Percentiles rank a stretch among this genome's conserved stretches.
Evolutionary conservation across 768 basidiomycete genomes (phyloP).

Genomic region (Sporobolomyces pararoseus): DNA sequence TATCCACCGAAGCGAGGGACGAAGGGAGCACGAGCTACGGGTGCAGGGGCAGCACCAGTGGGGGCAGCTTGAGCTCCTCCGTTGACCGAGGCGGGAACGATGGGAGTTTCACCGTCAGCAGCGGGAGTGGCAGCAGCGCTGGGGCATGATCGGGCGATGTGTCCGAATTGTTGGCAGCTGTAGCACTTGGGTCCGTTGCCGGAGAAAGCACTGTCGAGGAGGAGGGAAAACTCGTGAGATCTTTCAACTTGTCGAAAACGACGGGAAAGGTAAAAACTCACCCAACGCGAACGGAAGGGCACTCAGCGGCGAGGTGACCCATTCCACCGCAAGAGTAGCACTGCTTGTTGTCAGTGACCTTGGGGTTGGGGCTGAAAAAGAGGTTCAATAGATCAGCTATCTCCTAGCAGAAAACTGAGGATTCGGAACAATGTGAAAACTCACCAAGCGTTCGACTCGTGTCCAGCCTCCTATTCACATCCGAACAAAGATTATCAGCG

Average conservation of each 20-base stretch:
- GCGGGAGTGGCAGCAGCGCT: constrained; percentile 7
- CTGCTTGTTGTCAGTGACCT: constrained; percentile 35
- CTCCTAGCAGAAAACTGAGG: neutral
- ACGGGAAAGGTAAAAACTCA: neutral
- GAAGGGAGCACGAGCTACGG: constrained; percentile 1
- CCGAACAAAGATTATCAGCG: neutral
- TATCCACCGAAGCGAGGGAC: constrained; percentile 5
- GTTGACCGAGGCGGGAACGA: constrained; percentile 23
- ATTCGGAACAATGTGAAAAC: neutral
- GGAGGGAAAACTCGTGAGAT: neutral
- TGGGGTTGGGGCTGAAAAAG: constrained; percentile 26
- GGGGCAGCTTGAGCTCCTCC: constrained; percentile 2
- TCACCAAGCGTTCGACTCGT: constrained; percentile 40
- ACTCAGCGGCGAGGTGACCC: constrained; percentile 35
- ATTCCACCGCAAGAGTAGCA: constrained; percentile 41
- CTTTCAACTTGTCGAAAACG: neutral
- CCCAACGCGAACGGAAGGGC: constrained; percentile 25
- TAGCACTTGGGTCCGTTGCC: constrained; percentile 26
- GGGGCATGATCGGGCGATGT: constrained; percentile 40
- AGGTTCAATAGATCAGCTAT: too few species aligned
- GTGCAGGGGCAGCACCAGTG: neutral
- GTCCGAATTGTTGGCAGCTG: constrained; percentile 35
- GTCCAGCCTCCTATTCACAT: constrained; percentile 28
- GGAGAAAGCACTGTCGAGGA: constrained; percentile 9
- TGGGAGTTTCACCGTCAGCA: constrained; percentile 8